Conservation (phyloP, 2,329 filamentous ascomycete species). For the Sarocladium oryzae region DNA sequence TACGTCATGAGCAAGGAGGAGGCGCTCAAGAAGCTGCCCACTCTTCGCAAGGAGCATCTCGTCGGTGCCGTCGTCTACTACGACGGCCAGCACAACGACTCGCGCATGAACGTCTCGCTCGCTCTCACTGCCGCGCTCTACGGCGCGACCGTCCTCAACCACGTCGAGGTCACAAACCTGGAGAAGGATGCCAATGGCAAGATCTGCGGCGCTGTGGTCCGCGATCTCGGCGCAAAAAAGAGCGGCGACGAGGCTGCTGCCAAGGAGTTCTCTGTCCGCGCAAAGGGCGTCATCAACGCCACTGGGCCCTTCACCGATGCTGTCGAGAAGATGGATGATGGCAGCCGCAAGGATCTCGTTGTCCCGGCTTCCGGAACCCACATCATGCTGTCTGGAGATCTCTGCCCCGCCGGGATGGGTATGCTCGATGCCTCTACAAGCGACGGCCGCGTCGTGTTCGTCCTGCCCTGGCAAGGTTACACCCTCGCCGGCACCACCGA, state of each 20-base stretch:
- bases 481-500: constrained; percentile 82
- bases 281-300: constrained; percentile 77
- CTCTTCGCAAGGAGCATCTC: constrained; percentile 66
- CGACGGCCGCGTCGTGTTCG: constrained; percentile 83
- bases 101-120: constrained; percentile 79
- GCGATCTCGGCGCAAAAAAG: constrained; percentile 54
- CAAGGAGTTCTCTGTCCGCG: constrained; percentile 61
- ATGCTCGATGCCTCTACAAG: constrained; percentile 76
- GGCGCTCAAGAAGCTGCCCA: constrained; percentile 70
- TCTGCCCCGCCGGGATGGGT: constrained; percentile 74
- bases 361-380: constrained; percentile 79
- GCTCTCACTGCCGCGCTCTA: constrained; percentile 76
- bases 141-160: constrained; percentile 73
- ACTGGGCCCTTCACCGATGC: constrained; percentile 78
- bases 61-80: constrained; percentile 81
- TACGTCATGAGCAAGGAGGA: constrained; percentile 75
- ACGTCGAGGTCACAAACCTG: constrained; percentile 69
- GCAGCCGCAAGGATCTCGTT: constrained; percentile 62
- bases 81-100: constrained; percentile 81
- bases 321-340: constrained; percentile 75
- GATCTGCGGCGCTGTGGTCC: constrained; percentile 57
- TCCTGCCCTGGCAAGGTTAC: constrained; percentile 80
- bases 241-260: constrained; percentile 47
- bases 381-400: constrained; percentile 72
- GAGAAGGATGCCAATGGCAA: constrained; percentile 65